Evolutionary conservation across 2,329 filamentous ascomycete species (phyloP).

Genomic region (Boeremia exigua): DNA sequence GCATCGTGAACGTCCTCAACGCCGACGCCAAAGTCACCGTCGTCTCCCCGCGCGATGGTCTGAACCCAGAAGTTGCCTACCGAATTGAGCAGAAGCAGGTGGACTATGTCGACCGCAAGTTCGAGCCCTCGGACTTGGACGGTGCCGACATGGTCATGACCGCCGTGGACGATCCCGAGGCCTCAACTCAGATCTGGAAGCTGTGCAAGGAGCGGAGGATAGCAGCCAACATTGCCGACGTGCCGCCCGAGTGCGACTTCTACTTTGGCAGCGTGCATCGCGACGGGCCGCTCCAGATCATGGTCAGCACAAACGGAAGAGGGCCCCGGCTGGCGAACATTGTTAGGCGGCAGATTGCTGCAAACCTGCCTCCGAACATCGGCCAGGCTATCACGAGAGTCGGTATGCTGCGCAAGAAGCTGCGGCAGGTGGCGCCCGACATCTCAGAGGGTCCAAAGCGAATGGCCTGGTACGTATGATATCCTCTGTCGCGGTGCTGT

Average conservation of each 20-base stretch:
- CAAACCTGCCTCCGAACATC: slow-evolving; percentile 74
- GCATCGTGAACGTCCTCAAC: slow-evolving; percentile 92
- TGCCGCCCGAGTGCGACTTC: slow-evolving; percentile 96
- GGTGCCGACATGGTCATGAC: slow-evolving; percentile 85
- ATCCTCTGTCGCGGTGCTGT: background rate
- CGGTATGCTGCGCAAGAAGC: slow-evolving; percentile 76
- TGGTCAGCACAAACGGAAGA: slow-evolving; percentile 98
- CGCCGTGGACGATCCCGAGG: slow-evolving; percentile 89
- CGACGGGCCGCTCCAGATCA: slow-evolving; percentile 93
- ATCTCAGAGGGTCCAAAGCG: slow-evolving; percentile 79
- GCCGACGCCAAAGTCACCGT: slow-evolving; percentile 91
- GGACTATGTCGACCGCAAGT: slow-evolving; percentile 79
- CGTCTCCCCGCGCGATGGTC: slow-evolving; percentile 76
- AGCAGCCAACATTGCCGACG: slow-evolving; percentile 94
- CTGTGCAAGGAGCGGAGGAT: slow-evolving; percentile 85
- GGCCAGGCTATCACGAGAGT: slow-evolving; percentile 87
- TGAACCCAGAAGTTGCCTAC: slow-evolving; percentile 87
- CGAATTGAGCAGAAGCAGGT: slow-evolving; percentile 79
- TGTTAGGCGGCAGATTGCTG: slow-evolving; percentile 82
- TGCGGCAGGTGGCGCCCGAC: slow-evolving; percentile 77
- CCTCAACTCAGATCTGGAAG: slow-evolving; percentile 91
- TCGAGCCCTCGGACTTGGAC: slow-evolving; percentile 86
- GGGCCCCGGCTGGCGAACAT: slow-evolving; percentile 89
- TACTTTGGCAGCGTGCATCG: slow-evolving; percentile 97
- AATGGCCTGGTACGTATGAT: slow-evolving; percentile 75